phyloP scores from a whole-genome alignment of 345 rosid species.

The Microthlaspi erraticum region DNA sequence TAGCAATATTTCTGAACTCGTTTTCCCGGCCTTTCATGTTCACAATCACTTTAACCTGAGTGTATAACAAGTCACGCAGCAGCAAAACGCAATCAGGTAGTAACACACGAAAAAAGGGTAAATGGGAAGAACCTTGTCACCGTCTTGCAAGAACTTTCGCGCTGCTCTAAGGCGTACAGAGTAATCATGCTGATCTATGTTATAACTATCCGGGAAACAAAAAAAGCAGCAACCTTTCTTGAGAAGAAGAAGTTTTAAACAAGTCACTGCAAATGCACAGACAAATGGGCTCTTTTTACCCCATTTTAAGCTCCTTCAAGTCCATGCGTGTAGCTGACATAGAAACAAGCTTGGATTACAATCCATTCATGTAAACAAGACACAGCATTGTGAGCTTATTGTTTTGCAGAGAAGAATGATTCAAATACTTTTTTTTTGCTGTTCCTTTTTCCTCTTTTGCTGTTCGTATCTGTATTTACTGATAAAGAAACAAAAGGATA shows the following conservation, averaged over 20 bases:
- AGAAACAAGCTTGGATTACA: conserved; percentile 46
- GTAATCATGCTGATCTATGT: conserved; percentile 94
- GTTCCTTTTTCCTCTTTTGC: conserved; percentile 81
- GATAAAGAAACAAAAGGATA: conserved; percentile 35
- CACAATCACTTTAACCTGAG: conserved; percentile 93
- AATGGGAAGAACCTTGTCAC: conserved; percentile 70
- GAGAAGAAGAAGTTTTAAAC: conserved; percentile 18
- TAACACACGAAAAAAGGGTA: background rate
- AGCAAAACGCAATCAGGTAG: conserved; percentile 14
- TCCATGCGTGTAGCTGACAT: conserved; percentile 77
- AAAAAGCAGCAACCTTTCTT: conserved; percentile 30
- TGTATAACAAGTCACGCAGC: conserved; percentile 23
- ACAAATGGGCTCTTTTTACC: conserved; percentile 52
- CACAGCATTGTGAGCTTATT: background rate
- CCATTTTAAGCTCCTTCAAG: conserved; percentile 91
- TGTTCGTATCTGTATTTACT: conserved; percentile 87
- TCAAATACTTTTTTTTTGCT: conserved; percentile 85
- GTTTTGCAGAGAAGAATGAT: conserved; percentile 40
- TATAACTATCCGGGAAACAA: conserved; percentile 61
- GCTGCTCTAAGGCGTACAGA: conserved; percentile 91
- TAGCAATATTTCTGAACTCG: conserved; percentile 85
- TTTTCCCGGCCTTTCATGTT: conserved; percentile 93
- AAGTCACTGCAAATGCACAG: background rate
- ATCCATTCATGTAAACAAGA: conserved; percentile 30
- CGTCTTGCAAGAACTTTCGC: conserved; percentile 76